Evolutionary conservation across 2,329 filamentous ascomycete species (phyloP).

Genomic region (Ceratocystis eucalypticola): DNA sequence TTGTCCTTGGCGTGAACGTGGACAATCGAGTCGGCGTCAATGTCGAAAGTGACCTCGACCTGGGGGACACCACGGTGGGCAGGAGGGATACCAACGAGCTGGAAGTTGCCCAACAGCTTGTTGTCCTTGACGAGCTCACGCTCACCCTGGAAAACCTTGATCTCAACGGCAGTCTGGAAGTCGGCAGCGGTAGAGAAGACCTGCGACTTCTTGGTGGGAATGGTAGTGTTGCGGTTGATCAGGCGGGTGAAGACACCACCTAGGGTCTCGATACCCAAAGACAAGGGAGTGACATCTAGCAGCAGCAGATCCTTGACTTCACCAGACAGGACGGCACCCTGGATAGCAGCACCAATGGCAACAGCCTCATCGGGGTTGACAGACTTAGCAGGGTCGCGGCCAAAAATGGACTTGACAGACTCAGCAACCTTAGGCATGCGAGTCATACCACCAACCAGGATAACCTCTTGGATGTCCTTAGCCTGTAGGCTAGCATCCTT

Average conservation of each 20-base stretch:
- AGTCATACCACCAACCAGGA: slow-evolving; percentile 97
- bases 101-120: slow-evolving; percentile 98
- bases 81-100: slow-evolving; percentile 91
- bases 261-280: slow-evolving; percentile 95
- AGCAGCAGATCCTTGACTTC: slow-evolving; percentile 93
- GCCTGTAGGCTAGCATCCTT: slow-evolving; percentile 87
- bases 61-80: slow-evolving; percentile 94
- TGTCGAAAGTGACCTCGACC: slow-evolving; percentile 96
- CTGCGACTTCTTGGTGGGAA: slow-evolving; percentile 98
- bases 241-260: slow-evolving; percentile 95
- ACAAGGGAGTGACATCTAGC: slow-evolving; percentile 89
- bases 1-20: slow-evolving; percentile 98
- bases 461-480: slow-evolving; percentile 94
- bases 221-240: slow-evolving; percentile 98
- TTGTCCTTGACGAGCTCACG: slow-evolving; percentile 98
- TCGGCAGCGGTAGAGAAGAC: slow-evolving; percentile 95
- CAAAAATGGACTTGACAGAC: slow-evolving; percentile 93
- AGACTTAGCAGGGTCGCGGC: slow-evolving; percentile 90
- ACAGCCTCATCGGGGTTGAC: slow-evolving; percentile 98
- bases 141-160: slow-evolving; percentile 99
- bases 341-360: slow-evolving; percentile 90
- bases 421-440: slow-evolving; percentile 98
- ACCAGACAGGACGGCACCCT: slow-evolving; percentile 91
- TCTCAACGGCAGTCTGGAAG: slow-evolving; percentile 97
- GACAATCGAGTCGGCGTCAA: slow-evolving; percentile 94